These are phyloP conservation scores for Bryoerythrophyllum caledonicum DNA, from an alignment of 225 moss, liverwort and hornwort genomes.

Conservation along the genomic window DNA sequence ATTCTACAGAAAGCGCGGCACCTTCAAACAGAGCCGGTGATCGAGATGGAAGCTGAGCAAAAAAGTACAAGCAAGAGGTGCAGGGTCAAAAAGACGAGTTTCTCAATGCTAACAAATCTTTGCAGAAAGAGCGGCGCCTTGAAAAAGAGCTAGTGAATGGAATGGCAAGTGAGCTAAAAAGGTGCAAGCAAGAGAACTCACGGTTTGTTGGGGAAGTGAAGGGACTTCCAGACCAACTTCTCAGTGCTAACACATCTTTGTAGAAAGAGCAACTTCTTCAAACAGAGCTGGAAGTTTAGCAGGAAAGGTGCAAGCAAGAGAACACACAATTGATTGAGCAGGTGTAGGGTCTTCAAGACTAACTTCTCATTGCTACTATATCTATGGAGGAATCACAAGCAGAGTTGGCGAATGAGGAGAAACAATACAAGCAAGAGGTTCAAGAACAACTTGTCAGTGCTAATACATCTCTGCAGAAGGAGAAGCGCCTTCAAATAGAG, in stretches of 20 bases:
- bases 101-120: slow-evolving; percentile 33
- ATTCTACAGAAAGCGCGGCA: slow-evolving; percentile 35
- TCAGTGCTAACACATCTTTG: slow-evolving; percentile 34
- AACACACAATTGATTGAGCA: slow-evolving; percentile 39
- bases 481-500: slow-evolving; percentile 25
- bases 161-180: slow-evolving; percentile 66
- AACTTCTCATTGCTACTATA: slow-evolving; percentile 43
- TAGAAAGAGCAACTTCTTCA: slow-evolving; percentile 35
- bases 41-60: slow-evolving; percentile 70
- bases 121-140: slow-evolving; percentile 35
- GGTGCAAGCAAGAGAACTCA: slow-evolving; percentile 36
- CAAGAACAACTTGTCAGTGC: slow-evolving; percentile 54
- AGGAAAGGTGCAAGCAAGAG: slow-evolving; percentile 46
- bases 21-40: slow-evolving; percentile 37
- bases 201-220: slow-evolving; percentile 45
- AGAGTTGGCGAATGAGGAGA: slow-evolving; percentile 50
- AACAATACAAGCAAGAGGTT: slow-evolving; percentile 46
- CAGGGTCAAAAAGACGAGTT: slow-evolving; percentile 62
- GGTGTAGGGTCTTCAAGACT: slow-evolving; percentile 55
- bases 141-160: slow-evolving; percentile 45
- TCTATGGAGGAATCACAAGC: slow-evolving; percentile 37
- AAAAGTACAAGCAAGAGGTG: slow-evolving; percentile 43
- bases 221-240: slow-evolving; percentile 60
- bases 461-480: slow-evolving; percentile 39
- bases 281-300: slow-evolving; percentile 61